Evolutionary conservation across 2,329 filamentous ascomycete species (phyloP).

Genomic region (Berkeleyomyces basicola): DNA sequence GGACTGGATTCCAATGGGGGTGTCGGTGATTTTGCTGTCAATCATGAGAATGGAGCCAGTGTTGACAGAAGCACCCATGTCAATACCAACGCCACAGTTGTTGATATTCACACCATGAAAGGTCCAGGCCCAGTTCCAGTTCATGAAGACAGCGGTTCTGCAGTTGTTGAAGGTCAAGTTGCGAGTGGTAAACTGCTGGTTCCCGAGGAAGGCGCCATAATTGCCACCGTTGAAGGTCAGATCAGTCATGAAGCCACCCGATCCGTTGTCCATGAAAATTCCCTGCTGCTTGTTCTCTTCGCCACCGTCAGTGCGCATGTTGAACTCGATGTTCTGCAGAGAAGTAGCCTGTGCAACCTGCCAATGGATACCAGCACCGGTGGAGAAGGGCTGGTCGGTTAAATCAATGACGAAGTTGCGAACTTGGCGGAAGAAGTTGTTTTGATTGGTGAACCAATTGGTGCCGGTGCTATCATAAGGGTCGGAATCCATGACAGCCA

Average conservation of each 20-base stretch:
- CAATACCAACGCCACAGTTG: slow-evolving; percentile 57
- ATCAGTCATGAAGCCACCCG: slow-evolving; percentile 70
- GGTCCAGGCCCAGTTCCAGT: slow-evolving; percentile 83
- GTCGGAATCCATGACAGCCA: slow-evolving; percentile 78
- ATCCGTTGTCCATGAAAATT: slow-evolving; percentile 74
- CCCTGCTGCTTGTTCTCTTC: slow-evolving; percentile 53
- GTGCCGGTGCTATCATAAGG: slow-evolving; percentile 54
- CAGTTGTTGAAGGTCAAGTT: slow-evolving; percentile 71
- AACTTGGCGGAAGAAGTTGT: slow-evolving; percentile 71
- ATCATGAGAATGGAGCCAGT: slow-evolving; percentile 75
- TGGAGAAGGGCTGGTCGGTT: slow-evolving; percentile 41
- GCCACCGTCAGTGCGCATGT: slow-evolving; percentile 53
- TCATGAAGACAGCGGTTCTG: slow-evolving; percentile 71
- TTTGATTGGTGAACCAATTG: slow-evolving; percentile 69
- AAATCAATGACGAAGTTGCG: slow-evolving; percentile 71
- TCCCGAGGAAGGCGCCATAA: slow-evolving; percentile 64
- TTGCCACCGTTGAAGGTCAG: slow-evolving; percentile 69
- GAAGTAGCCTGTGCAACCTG: slow-evolving; percentile 72
- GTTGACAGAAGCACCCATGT: slow-evolving; percentile 55
- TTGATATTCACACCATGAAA: slow-evolving; percentile 63
- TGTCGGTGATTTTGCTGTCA: slow-evolving; percentile 65
- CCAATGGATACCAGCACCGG: slow-evolving; percentile 64
- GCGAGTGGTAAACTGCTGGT: slow-evolving; percentile 74
- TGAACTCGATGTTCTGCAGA: slow-evolving; percentile 65
- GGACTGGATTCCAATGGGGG: slow-evolving; percentile 59